Evolutionary conservation across 2,329 filamentous ascomycete genomes (phyloP), one percentile per base, ranked within the genome.

Genomic region (Arthrobotrys iridis): DNA sequence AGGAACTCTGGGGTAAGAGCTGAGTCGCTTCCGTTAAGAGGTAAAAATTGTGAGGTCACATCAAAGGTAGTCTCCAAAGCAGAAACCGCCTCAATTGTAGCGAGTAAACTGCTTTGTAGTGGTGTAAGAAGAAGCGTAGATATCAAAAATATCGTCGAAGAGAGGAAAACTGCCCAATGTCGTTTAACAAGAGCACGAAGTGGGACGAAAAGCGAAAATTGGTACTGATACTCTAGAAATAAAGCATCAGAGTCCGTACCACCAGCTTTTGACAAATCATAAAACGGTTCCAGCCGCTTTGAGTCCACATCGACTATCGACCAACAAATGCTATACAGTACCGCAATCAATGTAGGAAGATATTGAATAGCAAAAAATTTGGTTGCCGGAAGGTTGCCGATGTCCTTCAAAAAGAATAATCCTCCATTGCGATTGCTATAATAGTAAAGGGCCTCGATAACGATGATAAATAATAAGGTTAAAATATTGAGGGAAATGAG

Each of bases 371-470:
- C 46, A 35, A 76, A 70, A 22, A 45, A 71, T 28, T 70, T 20
- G 0, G 22, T 41, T 4, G 45, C 18, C 0, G 65, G 46, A 3
- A 70, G 33, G 28, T 60, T 35, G 10, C 62, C 45, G 22, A 62
- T 55, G 30, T 70, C 65, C 7, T 52, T 62, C 55, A 62, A 62
- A 37, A 70, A 68, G 41, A 60, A 15, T 26, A 70, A 46, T 0
- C 55, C 65, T 4, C 22, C 57, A 7, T 52, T 30, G 3, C 18
- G 41, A 15, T 55, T 52, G 26, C 57, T 62, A n/a, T 76, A 82
- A 41, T 84, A 87, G 77, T 85, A 89, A 0, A 90, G 78, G 2
- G 86, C 78, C 80, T 90, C 88, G 77, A 87, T 85, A 37, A 82
- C 81, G 20, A 83, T 83, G 5, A 84, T 87, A 24, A 90, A 82